Conservation (phyloP, 2,329 filamentous ascomycete species). For the Arthrobotrys musiformis region DNA sequence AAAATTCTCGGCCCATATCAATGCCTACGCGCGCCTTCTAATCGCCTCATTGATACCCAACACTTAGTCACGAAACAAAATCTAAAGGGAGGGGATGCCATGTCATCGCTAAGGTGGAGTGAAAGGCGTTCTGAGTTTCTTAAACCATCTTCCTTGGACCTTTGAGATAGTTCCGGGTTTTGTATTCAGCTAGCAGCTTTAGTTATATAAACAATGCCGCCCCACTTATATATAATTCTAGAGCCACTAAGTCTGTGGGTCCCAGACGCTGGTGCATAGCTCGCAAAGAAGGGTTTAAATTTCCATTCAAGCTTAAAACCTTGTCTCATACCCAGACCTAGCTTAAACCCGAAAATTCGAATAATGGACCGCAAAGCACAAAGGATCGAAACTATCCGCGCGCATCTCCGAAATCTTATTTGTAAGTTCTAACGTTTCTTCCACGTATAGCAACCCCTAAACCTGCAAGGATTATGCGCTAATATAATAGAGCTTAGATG, state of each 20-base stretch:
- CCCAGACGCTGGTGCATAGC: not conserved
- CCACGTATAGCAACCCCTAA: not conserved
- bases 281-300: not conserved
- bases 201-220: not conserved
- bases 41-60: not conserved
- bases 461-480: not conserved
- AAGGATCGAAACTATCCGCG: constrained; percentile 36
- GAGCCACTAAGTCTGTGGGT: not conserved
- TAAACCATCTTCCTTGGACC: not conserved
- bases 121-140: not conserved
- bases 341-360: not conserved
- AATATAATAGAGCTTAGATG: constrained; percentile 6
- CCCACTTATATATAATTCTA: not conserved
- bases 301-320: not conserved
- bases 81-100: not conserved
- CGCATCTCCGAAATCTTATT: constrained; percentile 22
- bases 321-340: no score
- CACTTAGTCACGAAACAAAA: not conserved
- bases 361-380: constrained; percentile 42
- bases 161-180: not conserved
- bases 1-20: constrained; percentile 12
- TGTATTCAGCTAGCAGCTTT: not conserved
- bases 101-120: not conserved
- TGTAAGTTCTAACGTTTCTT: constrained; percentile 4
- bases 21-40: no score